Conservation (phyloP, 768 basidiomycete species). For the Trametes villosa region DNA sequence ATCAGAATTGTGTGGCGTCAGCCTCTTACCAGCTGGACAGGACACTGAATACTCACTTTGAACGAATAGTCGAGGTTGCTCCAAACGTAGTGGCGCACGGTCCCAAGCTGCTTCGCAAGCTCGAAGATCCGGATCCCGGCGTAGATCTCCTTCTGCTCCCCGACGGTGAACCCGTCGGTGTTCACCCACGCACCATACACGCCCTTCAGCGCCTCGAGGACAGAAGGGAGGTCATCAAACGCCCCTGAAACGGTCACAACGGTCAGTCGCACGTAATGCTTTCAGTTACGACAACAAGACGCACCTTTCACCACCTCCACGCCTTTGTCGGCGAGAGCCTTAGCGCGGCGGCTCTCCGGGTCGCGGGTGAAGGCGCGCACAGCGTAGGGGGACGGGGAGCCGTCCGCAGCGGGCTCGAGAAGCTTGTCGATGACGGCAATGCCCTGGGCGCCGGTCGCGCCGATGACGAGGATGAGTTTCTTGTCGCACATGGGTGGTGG, state of each 20-base stretch:
- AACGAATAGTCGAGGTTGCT: conserved; percentile 44
- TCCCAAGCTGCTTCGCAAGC: conserved; percentile 38
- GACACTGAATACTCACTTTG: conserved; percentile 48
- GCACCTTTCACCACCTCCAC: conserved; percentile 43
- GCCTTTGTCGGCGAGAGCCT: conserved; percentile 40
- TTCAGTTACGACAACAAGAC: too few species aligned
- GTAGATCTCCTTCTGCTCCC: conserved; percentile 44
- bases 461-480: conserved; percentile 45
- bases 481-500: neutral
- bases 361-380: conserved; percentile 47
- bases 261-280: conserved; percentile 21
- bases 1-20: conserved; percentile 36
- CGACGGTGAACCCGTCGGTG: conserved; percentile 41
- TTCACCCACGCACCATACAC: conserved; percentile 45
- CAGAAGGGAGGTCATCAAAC: conserved; percentile 33
- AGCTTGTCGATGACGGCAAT: conserved; percentile 43
- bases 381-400: conserved; percentile 44
- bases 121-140: conserved; percentile 48
- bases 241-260: conserved; percentile 35
- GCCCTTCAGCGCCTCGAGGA: conserved; percentile 38
- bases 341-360: conserved; percentile 36
- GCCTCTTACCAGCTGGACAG: conserved; percentile 40
- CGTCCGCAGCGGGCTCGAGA: conserved; percentile 39
- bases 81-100: conserved; percentile 45
- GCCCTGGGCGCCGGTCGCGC: conserved; percentile 50